Evolutionary conservation across 441 rosid species (phyloP).

Genomic region (Sinapis alba): DNA sequence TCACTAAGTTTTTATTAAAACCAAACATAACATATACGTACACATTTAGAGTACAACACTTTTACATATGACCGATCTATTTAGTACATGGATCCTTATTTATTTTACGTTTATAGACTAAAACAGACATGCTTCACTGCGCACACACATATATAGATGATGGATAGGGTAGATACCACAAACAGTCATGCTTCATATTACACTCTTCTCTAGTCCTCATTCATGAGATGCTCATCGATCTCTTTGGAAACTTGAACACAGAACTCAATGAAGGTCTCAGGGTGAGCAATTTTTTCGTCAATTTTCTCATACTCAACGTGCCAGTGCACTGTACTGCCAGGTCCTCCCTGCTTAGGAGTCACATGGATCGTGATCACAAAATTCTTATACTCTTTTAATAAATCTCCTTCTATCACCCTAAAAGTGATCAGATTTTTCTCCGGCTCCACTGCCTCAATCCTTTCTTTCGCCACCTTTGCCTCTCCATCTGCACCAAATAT

Average conservation of each 20-base stretch:
- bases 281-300: constrained; percentile 25
- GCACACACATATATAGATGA: not conserved
- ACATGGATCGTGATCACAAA: constrained; percentile 19
- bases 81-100: not conserved
- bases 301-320: constrained; percentile 32
- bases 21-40: not conserved
- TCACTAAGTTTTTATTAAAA: not conserved
- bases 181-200: no score
- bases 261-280: constrained; percentile 28
- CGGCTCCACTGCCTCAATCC: constrained; percentile 28
- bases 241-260: constrained; percentile 30
- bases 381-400: constrained; percentile 29
- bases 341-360: constrained; percentile 28
- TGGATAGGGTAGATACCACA: not conserved
- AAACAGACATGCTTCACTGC: not conserved
- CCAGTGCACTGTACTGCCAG: constrained; percentile 35
- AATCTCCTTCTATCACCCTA: constrained; percentile 26
- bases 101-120: constrained; percentile 2
- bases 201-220: constrained; percentile 17
- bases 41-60: not conserved
- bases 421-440: constrained; percentile 28
- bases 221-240: constrained; percentile 26
- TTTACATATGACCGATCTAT: no score
- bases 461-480: constrained; percentile 33
- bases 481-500: constrained; percentile 20